Percentiles rank a stretch among this genome's conserved stretches.
Evolutionary conservation across 176 grass and related monocot genomes (phyloP).

Genomic region (Zoysia japonica): DNA sequence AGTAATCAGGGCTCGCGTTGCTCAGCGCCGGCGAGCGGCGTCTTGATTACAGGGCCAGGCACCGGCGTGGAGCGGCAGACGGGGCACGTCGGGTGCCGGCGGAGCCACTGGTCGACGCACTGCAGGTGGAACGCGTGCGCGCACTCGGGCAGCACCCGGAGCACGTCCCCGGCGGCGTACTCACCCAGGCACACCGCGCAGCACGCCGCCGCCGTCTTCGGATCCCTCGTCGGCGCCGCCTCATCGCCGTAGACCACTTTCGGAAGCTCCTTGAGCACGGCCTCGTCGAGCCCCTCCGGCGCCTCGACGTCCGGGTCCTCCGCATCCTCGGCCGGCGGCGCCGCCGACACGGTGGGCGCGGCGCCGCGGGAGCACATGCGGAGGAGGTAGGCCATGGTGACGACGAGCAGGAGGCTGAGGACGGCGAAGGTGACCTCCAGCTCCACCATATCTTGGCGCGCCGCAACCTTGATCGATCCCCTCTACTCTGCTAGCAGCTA

Average conservation of each 20-base stretch:
- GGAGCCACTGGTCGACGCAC: slow-evolving; percentile 66
- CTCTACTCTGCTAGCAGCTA: not conserved
- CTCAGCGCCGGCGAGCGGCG: not conserved
- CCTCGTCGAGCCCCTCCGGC: slow-evolving; percentile 41
- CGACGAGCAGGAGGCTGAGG: not conserved
- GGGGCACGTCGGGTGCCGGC: slow-evolving; percentile 53
- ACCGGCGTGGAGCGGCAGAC: slow-evolving; percentile 52
- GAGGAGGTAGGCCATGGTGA: not conserved
- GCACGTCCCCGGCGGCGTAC: slow-evolving; percentile 45
- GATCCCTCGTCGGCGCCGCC: not conserved
- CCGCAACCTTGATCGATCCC: too few relatives aligned
- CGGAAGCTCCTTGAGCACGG: slow-evolving; percentile 35
- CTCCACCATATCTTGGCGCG: not conserved
- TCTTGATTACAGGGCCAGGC: too few relatives aligned
- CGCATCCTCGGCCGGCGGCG: not conserved
- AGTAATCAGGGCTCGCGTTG: not conserved
- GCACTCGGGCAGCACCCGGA: slow-evolving; percentile 62
- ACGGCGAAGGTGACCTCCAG: not conserved
- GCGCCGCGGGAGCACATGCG: not conserved
- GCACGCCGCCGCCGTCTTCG: not conserved
- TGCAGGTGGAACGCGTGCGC: slow-evolving; percentile 57
- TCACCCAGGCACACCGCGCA: slow-evolving; percentile 70
- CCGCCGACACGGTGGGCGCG: not conserved
- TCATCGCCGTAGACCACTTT: slow-evolving; percentile 27
- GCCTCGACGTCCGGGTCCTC: not conserved